A percentile compares a stretch with the other conserved stretches of the same genome.
Conservation (phyloP, 768 basidiomycete genomes). For the Amanita muscaria region DNA sequence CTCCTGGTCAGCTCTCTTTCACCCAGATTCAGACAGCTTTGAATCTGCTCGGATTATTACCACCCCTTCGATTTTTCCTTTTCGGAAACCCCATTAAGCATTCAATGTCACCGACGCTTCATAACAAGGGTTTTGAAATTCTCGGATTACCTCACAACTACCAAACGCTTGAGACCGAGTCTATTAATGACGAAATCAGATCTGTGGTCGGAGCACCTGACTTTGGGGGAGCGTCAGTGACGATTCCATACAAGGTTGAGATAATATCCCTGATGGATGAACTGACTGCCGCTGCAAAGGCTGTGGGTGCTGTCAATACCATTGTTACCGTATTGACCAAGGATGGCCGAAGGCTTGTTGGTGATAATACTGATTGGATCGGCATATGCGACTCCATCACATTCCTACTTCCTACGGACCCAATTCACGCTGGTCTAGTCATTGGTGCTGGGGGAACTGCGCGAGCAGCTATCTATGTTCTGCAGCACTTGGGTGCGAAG, state of each 20-base stretch:
- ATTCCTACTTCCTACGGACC: slow-evolving; percentile 28
- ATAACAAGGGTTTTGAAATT: slow-evolving; percentile 77
- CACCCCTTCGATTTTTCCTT: slow-evolving; percentile 68
- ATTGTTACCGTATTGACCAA: slow-evolving; percentile 51
- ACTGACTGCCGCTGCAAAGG: slow-evolving; percentile 70
- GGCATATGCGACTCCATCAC: slow-evolving; percentile 63
- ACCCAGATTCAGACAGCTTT: slow-evolving; percentile 78
- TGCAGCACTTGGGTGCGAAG: slow-evolving; percentile 57
- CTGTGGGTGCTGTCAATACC: slow-evolving; percentile 95
- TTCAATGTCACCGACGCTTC: slow-evolving; percentile 88
- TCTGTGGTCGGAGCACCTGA: slow-evolving; percentile 50
- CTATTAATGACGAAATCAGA: slow-evolving; percentile 58
- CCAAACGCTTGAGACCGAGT: slow-evolving; percentile 62
- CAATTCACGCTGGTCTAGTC: slow-evolving; percentile 55
- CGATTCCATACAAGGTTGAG: slow-evolving; percentile 91
- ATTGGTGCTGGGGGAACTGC: slow-evolving; percentile 95
- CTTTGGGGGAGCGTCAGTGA: slow-evolving; percentile 95
- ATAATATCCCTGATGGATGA: slow-evolving; percentile 77
- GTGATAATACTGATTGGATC: slow-evolving; percentile 96
- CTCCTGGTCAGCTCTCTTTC: slow-evolving; percentile 90
- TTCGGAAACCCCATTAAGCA: slow-evolving; percentile 85
- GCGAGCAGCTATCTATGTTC: slow-evolving; percentile 88
- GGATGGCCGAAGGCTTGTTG: slow-evolving; percentile 45
- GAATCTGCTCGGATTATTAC: slow-evolving; percentile 71
- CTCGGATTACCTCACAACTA: slow-evolving; percentile 85